Percentiles rank a stretch among this genome's conserved stretches.
Conservation (phyloP, 2,329 filamentous ascomycete species). For the Aureobasidium sp. region DNA sequence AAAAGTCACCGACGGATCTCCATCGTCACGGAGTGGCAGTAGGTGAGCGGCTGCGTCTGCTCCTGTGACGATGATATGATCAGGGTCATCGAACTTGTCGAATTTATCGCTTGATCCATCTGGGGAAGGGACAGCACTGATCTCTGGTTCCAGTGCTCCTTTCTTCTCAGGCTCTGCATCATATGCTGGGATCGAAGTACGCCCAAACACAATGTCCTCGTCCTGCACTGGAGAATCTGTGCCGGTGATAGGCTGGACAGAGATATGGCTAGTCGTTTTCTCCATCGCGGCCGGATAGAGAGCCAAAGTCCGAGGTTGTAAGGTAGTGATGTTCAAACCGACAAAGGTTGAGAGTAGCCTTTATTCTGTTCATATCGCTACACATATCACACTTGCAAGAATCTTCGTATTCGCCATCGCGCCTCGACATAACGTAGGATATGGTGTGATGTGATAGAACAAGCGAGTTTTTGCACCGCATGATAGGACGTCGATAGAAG, state of each 20-base stretch:
- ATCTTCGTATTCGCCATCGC: not conserved
- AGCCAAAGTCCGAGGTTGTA: too few relatives aligned
- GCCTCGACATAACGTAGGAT: not conserved
- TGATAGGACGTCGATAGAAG: not conserved
- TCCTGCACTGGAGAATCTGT: too few relatives aligned
- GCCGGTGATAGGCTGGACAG: not conserved
- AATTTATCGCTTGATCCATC: not conserved
- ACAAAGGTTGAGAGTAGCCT: not conserved
- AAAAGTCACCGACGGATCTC: constrained; percentile 45
- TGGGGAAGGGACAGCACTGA: not conserved
- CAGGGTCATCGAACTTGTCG: not conserved
- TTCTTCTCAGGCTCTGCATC: not conserved
- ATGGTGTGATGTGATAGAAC: not conserved
- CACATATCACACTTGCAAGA: not conserved
- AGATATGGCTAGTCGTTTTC: not conserved
- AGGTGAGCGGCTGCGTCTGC: constrained; percentile 43
- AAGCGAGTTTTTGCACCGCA: not conserved
- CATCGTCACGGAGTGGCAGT: constrained; percentile 45
- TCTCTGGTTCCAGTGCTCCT: not conserved
- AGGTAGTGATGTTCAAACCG: not conserved
- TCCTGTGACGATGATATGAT: constrained; percentile 43
- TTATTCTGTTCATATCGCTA: not conserved
- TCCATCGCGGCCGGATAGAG: not conserved
- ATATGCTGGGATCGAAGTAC: not conserved
- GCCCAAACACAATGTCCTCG: not conserved